Conservation (phyloP, 768 basidiomycete genomes). For the Leccinum boreale region DNA sequence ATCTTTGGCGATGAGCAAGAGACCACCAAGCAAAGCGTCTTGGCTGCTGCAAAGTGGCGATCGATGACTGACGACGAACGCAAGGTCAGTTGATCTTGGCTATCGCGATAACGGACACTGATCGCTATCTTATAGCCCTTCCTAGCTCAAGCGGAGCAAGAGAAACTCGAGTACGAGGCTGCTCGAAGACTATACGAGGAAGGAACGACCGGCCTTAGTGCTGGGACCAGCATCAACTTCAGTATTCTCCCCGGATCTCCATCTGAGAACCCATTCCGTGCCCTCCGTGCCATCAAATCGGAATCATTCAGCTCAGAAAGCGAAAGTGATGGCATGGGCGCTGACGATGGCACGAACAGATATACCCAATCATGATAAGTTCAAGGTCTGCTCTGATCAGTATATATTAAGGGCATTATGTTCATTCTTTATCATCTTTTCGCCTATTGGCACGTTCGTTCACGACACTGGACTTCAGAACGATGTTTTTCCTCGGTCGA, state of each 20-base stretch:
- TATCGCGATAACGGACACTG: constrained; percentile 7
- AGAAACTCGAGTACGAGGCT: constrained; percentile 91
- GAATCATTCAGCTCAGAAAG: constrained; percentile 66
- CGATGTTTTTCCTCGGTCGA: constrained; percentile 33
- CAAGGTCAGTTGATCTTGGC: constrained; percentile 54
- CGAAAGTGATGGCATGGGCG: constrained; percentile 61
- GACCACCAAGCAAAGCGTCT: constrained; percentile 91
- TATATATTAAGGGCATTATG: constrained; percentile 7
- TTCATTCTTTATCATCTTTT: constrained; percentile 22
- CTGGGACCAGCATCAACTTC: constrained; percentile 75
- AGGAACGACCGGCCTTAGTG: constrained; percentile 61
- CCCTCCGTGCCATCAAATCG: constrained; percentile 47
- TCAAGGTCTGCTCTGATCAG: constrained; percentile 13
- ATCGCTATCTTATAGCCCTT: constrained; percentile 60
- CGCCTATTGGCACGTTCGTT: constrained; percentile 16
- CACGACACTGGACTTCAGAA: constrained; percentile 31
- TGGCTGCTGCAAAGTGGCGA: constrained; percentile 92
- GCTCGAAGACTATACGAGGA: constrained; percentile 87
- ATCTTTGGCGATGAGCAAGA: constrained; percentile 90
- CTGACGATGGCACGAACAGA: constrained; percentile 46
- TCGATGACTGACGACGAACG: constrained; percentile 92
- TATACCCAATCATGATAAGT: constrained; percentile 33
- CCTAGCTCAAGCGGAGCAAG: constrained; percentile 89
- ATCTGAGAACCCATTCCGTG: constrained; percentile 40
- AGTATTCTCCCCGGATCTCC: constrained; percentile 74